Percentiles rank a stretch among this genome's conserved stretches.
phyloP scores from a whole-genome alignment of 768 basidiomycete species.

The Lactarius akahatsu region DNA sequence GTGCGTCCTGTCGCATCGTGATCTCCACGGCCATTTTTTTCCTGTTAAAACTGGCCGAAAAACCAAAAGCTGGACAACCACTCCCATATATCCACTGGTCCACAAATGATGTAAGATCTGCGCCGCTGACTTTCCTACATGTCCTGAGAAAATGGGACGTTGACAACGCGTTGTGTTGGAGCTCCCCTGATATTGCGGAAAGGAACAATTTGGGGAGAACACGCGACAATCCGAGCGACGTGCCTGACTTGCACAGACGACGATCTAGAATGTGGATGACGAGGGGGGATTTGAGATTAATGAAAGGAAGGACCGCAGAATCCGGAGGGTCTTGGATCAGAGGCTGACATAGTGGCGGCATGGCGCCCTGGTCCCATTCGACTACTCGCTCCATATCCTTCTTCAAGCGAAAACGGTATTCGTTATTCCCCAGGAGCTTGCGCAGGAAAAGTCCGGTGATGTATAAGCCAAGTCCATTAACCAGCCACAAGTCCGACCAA shows the following conservation, averaged over 20 bases:
- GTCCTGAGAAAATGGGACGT: constrained; percentile 89
- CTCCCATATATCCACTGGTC: constrained; percentile 99
- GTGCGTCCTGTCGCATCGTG: constrained; percentile 85
- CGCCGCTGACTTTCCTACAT: constrained; percentile 91
- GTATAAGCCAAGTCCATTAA: constrained; percentile 89
- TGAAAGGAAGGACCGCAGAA: constrained; percentile 71
- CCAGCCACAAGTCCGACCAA: constrained; percentile 96
- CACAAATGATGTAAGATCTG: constrained; percentile 87
- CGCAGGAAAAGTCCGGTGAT: constrained; percentile 86
- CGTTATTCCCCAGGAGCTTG: constrained; percentile 91
- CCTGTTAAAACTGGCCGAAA: constrained; percentile 90
- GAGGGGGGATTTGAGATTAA: constrained; percentile 94
- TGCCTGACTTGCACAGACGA: constrained; percentile 90
- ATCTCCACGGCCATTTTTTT: constrained; percentile 99
- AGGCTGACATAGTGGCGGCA: constrained; percentile 94
- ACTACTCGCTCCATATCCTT: constrained; percentile 95
- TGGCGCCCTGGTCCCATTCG: constrained; percentile 80
- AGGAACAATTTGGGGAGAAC: constrained; percentile 94
- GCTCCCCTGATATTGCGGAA: constrained; percentile 88
- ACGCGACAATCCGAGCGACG: constrained; percentile 89
- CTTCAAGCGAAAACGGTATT: constrained; percentile 92
- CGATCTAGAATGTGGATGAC: constrained; percentile 95
- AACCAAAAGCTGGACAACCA: constrained; percentile 89
- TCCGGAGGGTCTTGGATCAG: constrained; percentile 84
- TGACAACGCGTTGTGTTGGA: constrained; percentile 79